Conservation (phyloP, 2,329 filamentous ascomycete genomes). For the Albophoma yamanashiensis region DNA sequence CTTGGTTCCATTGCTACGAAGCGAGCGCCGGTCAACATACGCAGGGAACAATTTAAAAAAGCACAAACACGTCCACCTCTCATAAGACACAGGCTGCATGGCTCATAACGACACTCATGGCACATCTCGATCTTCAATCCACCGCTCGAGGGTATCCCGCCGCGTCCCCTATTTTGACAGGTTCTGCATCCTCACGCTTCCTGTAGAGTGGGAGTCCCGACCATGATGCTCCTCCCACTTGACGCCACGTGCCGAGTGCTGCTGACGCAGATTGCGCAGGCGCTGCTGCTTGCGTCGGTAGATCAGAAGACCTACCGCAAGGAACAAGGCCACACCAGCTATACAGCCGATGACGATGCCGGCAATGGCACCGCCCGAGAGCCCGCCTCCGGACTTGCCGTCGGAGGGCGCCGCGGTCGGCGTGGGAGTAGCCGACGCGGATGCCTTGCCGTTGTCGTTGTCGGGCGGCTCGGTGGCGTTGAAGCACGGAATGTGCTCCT, state of each 20-base stretch:
- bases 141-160: not conserved
- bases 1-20: not conserved
- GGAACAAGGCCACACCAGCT: slow-evolving; percentile 48
- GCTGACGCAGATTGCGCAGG: slow-evolving; percentile 10
- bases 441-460: slow-evolving; percentile 6
- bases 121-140: not conserved
- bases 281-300: slow-evolving; percentile 20
- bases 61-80: not conserved
- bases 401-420: slow-evolving; percentile 11
- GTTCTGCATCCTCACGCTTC: slow-evolving; percentile 10
- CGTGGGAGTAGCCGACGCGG: slow-evolving; percentile 3
- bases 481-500: slow-evolving; percentile 28
- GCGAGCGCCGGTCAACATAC: not conserved
- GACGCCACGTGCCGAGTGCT: slow-evolving; percentile 12
- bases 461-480: slow-evolving; percentile 23
- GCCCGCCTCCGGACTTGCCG: slow-evolving; percentile 15
- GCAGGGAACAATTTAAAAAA: not conserved
- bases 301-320: slow-evolving; percentile 49
- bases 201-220: slow-evolving; percentile 9
- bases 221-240: slow-evolving; percentile 11
- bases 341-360: slow-evolving; percentile 65
- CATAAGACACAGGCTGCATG: not conserved
- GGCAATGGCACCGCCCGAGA: slow-evolving; percentile 62
- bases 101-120: no score
- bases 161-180: not conserved